Percentiles rank a stretch among this genome's conserved stretches.
Evolutionary conservation across 2,329 filamentous ascomycete genomes (phyloP).

Genomic region (Ustilaginoidea virens): DNA sequence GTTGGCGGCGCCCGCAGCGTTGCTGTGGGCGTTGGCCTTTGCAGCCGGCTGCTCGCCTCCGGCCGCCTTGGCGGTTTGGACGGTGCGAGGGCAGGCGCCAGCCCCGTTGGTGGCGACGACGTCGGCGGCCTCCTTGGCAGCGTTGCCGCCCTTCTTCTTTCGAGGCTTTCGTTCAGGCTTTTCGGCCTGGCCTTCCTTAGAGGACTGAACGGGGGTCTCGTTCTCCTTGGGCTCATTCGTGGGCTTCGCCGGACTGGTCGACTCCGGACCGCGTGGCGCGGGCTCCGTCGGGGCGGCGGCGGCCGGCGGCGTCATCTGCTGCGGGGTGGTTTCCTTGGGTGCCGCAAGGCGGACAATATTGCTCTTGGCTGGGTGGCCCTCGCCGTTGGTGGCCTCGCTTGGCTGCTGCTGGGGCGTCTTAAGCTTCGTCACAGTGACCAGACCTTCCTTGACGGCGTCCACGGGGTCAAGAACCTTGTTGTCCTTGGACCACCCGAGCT

Average conservation of each 20-base stretch:
- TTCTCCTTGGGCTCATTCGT: conserved; percentile 32
- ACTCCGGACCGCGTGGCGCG: conserved; percentile 16
- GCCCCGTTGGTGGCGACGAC: conserved; percentile 27
- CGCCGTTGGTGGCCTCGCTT: conserved; percentile 16
- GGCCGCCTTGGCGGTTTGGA: conserved; percentile 12
- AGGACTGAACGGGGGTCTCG: conserved; percentile 24
- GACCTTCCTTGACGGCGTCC: conserved; percentile 58
- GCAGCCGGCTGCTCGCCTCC: conserved; percentile 15
- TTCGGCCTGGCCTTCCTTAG: conserved; percentile 29
- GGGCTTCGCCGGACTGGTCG: conserved; percentile 19
- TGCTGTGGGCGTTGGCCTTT: conserved; percentile 16
- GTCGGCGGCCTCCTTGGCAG: conserved; percentile 28
- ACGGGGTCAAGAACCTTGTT: conserved; percentile 73
- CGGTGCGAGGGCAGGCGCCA: conserved; percentile 18
- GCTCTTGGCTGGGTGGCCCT: conserved; percentile 19
- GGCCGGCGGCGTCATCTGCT: conserved; percentile 10
- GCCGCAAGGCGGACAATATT: conserved; percentile 19
- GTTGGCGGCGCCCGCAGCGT: conserved; percentile 9
- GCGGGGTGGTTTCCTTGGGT: too few species aligned
- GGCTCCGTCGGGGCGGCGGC: conserved; percentile 11
- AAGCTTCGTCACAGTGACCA: conserved; percentile 62
- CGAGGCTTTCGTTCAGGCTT: conserved; percentile 45
- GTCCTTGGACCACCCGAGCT: conserved; percentile 82
- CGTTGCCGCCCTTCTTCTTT: conserved; percentile 53
- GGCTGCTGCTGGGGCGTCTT: conserved; percentile 33